Base-by-base conservation (phyloP, 2,329 filamentous ascomycete species). In the Monilinia vaccinii-corymbosi region DNA sequence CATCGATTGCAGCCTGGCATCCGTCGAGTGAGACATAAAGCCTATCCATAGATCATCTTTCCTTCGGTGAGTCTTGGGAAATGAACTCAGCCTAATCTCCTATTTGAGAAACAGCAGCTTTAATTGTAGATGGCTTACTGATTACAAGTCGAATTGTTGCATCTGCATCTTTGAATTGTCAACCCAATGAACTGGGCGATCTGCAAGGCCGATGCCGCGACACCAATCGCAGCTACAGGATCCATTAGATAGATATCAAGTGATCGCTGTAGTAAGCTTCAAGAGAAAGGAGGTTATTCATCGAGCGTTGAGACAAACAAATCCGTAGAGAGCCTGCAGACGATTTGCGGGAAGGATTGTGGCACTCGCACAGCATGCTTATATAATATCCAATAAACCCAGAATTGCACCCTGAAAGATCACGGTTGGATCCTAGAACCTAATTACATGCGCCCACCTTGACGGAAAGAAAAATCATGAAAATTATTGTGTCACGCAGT, bases 11-110 rank as follows among this genome's bases (percentile, higher is more conserved):
- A 9, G 68, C 67, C 31, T 67, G 67, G 57, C 73, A 74, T 34
- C 73, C 72, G 25, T 72, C 70, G 34, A 74, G 66, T 9, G 73
- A 70, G 44, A 73, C 67, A 36, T 71, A 62, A 57, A 75, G 62
- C 9, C 68, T 70, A 36, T 69, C 62, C 36, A 69, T 61, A 49
- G 71, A 70, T 32, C 71, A 68, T 6, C 63, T 62, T 45, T 70
- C 66, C 34, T 68, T 65, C 1, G 68, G 60, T 23, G 66, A 58
- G 38, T 57, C 49, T n/a, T 52, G 31, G 16, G 51, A 61, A 57
- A 60, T 61, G 45, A 50, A 61, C 28, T 63, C 51, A 13, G 61
- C 62, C 61, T 58, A 63, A 45, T 59, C 61, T 16, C 55, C 49
- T 31, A 64, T 63, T 21, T 63, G 58, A 18, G 42, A 52, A 25